These are phyloP conservation scores for Taxawa tesnikishii DNA, from an alignment of 2,329 filamentous ascomycete species.

Conservation along the genomic window DNA sequence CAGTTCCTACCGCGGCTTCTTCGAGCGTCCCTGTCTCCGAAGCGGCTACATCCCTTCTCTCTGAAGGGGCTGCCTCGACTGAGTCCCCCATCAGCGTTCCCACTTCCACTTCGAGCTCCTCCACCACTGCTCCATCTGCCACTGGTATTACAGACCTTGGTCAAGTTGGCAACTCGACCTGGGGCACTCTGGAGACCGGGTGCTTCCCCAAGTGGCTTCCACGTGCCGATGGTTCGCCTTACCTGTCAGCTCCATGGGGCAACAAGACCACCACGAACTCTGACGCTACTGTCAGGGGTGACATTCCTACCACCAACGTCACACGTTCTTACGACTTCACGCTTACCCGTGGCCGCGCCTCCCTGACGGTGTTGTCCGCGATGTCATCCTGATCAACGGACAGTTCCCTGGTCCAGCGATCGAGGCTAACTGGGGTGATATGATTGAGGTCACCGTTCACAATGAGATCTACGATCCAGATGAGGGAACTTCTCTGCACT, in stretches of 20 bases:
- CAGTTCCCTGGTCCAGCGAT: slow-evolving; percentile 14
- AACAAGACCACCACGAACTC: slow-evolving; percentile 11
- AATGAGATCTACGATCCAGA: slow-evolving; percentile 20
- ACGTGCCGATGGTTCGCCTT: background rate
- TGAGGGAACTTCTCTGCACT: slow-evolving; percentile 28
- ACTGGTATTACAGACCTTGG: background rate
- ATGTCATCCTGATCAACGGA: slow-evolving; percentile 11
- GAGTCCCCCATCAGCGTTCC: background rate
- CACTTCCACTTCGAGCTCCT: background rate
- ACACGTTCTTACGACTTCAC: slow-evolving; percentile 17
- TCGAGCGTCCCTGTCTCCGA: background rate
- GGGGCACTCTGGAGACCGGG: background rate
- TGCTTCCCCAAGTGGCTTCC: slow-evolving; percentile 1
- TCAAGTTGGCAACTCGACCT: background rate
- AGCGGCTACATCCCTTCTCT: too few relatives aligned
- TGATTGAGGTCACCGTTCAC: slow-evolving; percentile 17
- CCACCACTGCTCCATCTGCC: background rate
- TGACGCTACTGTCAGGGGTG: slow-evolving; percentile 13
- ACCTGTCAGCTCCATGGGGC: slow-evolving; percentile 14
- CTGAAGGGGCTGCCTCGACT: too few relatives aligned
- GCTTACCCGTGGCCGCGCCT: slow-evolving; percentile 13
- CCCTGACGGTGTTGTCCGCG: slow-evolving; percentile 16
- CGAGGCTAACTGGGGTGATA: slow-evolving; percentile 29
- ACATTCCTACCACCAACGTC: slow-evolving; percentile 12
- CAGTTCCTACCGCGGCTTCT: too few relatives aligned